Base-by-base conservation (phyloP, 148 eudicot species). In the Silene uniflora region DNA sequence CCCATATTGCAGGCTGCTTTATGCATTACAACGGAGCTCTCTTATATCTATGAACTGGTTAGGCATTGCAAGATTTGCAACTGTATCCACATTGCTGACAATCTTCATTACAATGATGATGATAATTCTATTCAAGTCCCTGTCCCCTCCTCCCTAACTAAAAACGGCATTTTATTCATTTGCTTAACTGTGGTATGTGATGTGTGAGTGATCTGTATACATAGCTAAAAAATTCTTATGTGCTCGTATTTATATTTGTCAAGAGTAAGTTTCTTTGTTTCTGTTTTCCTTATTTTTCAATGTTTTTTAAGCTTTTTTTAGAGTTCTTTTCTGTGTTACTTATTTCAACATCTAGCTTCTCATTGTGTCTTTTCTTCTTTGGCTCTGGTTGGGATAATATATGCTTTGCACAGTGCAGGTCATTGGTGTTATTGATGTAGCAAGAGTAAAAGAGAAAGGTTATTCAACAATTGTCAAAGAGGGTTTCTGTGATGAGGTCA, bases 401-500 rank as follows among this genome's bases (percentile, higher is more conserved):
- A 44, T 39, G n/a, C 62, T 52, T 64, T 69, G 19, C n/a, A 23
- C 79, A 66, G 54, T 82, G 85, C 81, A 95, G 98, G 91, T 90
- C 60, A 84, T 90, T 77, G 98, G 98, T 72, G 91, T 95, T 54
- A 75, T 92, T 72, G 98, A 95, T 84, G 93, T 88, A 59, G 82
- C 78, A 78, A 87, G 93, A 87, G 84, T 83, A 76, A 95, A 95
- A 81, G 98, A 92, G 54, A 95, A 90, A 75, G 92, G 92, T 65
- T 95, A 92, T 54, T 93, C 76, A 76, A 90, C 98, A 70, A 76
- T 89, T 67, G 93, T 95, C 71, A 95, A 87, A 81, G 97, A 95
- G 66, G 91, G 96, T 58, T 92, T 95, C 75, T 95, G 98, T 79
- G 97, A 91, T 64, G 98, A 95, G 96, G 98, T 95, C 73, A 84